These are phyloP conservation scores for Daldinia eschscholtzii DNA, from an alignment of 2,329 filamentous ascomycete species.

Conservation along the genomic window DNA sequence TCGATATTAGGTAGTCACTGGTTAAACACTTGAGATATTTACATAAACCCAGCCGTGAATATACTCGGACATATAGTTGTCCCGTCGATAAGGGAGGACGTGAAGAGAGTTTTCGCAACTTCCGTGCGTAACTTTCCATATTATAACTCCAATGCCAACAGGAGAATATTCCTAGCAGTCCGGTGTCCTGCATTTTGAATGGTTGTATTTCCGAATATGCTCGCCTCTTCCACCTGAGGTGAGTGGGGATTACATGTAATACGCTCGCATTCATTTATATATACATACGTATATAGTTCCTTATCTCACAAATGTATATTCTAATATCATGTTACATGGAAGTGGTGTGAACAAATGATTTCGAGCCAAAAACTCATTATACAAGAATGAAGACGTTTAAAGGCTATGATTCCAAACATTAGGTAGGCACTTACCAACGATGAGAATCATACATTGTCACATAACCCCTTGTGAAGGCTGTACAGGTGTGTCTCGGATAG, in stretches of 20 bases:
- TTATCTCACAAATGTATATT: no score
- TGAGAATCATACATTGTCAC: background rate
- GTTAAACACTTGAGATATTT: background rate
- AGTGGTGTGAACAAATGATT: no score
- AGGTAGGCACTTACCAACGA: background rate
- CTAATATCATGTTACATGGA: no score
- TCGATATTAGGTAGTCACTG: background rate
- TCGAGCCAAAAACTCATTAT: background rate
- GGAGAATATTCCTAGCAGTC: background rate
- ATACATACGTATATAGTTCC: no score
- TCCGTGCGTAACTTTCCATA: background rate
- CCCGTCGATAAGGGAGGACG: background rate
- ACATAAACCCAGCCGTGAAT: background rate
- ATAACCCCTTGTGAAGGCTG: background rate
- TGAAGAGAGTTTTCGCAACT: background rate
- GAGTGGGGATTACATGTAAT: no score
- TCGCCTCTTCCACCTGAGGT: no score
- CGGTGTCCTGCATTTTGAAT: background rate
- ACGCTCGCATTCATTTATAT: no score
- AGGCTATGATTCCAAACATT: background rate
- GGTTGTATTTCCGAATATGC: no score
- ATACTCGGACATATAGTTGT: background rate
- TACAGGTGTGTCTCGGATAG: background rate
- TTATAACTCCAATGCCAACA: background rate
- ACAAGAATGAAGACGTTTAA: background rate